A percentile compares a stretch with the other conserved stretches of the same genome.
These are phyloP conservation scores for Jatropha multifida DNA, from an alignment of 441 rosid species.

Conservation along the genomic window DNA sequence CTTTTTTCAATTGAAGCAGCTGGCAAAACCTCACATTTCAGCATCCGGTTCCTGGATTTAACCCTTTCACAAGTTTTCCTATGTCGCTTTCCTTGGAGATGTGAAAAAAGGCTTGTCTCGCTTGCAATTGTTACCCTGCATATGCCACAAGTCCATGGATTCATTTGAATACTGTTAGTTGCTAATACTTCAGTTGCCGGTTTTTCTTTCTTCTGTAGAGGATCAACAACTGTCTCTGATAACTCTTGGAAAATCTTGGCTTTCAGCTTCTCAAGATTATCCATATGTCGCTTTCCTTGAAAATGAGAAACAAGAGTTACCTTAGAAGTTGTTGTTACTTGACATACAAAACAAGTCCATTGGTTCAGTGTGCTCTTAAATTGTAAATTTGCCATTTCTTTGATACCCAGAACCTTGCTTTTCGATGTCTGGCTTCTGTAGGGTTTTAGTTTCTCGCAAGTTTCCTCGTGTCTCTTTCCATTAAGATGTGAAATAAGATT, in stretches of 20 bases:
- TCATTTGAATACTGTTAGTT: not conserved
- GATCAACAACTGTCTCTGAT: too few species aligned
- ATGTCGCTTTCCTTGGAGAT: constrained; percentile 28
- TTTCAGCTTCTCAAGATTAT: constrained; percentile 16
- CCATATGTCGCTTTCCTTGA: constrained; percentile 24
- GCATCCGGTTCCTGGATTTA: not conserved
- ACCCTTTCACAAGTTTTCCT: not conserved
- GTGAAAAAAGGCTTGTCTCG: constrained; percentile 14
- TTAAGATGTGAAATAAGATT: constrained; percentile 25
- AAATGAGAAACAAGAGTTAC: constrained; percentile 21
- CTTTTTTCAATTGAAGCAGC: not conserved
- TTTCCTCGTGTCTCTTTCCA: constrained; percentile 26
- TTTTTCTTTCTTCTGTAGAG: constrained; percentile 11
- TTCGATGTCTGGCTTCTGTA: not conserved
- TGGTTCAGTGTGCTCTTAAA: constrained; percentile 10
- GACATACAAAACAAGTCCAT: constrained; percentile 31
- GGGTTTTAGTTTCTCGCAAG: constrained; percentile 3
- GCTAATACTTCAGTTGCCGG: not conserved
- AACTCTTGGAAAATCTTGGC: too few species aligned
- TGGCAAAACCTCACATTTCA: too few species aligned
- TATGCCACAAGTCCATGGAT: constrained; percentile 28
- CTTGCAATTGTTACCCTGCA: constrained; percentile 22
- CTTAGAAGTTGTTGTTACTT: constrained; percentile 18
- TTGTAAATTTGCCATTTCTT: not conserved
- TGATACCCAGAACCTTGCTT: not conserved